A percentile compares a stretch with the other conserved stretches of the same genome.
phyloP scores from a whole-genome alignment of 495 filamentous ascomycete genomes.

The Friedmanniomyces endolithicus region DNA sequence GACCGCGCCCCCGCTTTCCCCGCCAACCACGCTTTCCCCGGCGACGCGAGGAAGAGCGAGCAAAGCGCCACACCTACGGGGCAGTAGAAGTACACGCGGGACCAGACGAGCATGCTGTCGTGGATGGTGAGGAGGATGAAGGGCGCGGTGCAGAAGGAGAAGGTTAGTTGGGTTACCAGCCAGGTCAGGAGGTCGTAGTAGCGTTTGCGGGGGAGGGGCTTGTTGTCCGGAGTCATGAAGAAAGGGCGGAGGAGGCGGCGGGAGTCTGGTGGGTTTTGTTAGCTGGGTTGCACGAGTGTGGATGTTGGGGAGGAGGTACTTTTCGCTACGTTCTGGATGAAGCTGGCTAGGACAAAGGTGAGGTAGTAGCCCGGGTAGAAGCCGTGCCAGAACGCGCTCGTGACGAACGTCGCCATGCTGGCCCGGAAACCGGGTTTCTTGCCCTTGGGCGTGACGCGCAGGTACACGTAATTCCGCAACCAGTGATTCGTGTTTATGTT shows the following conservation, averaged over 20 bases:
- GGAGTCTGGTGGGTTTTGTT: constrained; percentile 45
- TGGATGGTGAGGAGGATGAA: constrained; percentile 68
- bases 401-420: constrained; percentile 84
- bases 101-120: constrained; percentile 60
- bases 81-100: constrained; percentile 79
- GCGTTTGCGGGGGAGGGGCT: constrained; percentile 55
- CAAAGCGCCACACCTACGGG: constrained; percentile 50
- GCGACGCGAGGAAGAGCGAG: constrained; percentile 67
- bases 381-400: constrained; percentile 93
- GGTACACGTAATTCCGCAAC: constrained; percentile 90
- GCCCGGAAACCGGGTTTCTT: constrained; percentile 95
- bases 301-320: constrained; percentile 37
- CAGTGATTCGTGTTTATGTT: constrained; percentile 98
- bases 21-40: constrained; percentile 51
- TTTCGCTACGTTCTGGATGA: constrained; percentile 88
- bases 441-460: constrained; percentile 87
- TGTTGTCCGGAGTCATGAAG: constrained; percentile 67
- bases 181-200: constrained; percentile 79
- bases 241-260: constrained; percentile 58
- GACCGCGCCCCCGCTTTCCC: constrained; percentile 46
- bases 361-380: constrained; percentile 97
- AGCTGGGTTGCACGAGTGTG: not conserved
- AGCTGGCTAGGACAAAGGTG: constrained; percentile 73
- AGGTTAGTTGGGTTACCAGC: constrained; percentile 67
- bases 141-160: constrained; percentile 68